A percentile compares a stretch with the other conserved stretches of the same genome.
Conservation (phyloP, 2,329 filamentous ascomycete species). For the Ophiostoma novo-ulmi region DNA sequence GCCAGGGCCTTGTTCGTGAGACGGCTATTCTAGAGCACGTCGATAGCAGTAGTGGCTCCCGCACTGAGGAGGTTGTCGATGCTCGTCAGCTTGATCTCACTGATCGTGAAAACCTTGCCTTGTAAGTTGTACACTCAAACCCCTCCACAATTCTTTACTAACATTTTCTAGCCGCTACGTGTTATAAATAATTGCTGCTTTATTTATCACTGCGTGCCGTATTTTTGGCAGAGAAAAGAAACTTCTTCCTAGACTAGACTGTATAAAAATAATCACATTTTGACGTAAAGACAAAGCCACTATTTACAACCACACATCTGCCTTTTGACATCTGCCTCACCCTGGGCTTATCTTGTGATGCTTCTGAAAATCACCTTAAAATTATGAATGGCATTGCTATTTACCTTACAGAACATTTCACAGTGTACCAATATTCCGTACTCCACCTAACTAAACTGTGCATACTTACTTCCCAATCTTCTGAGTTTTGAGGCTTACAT, state of each 20-base stretch:
- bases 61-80: constrained; percentile 19
- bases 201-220: neutral
- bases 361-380: neutral
- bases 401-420: too few species aligned
- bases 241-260: too few species aligned
- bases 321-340: neutral
- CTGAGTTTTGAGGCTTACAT: neutral
- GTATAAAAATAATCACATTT: too few species aligned
- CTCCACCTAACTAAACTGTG: neutral
- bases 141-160: neutral
- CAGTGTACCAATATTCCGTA: neutral
- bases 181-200: neutral
- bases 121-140: constrained; percentile 16
- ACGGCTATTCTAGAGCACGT: constrained; percentile 23
- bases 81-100: constrained; percentile 23
- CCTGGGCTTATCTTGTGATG: neutral
- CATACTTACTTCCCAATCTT: neutral
- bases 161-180: neutral
- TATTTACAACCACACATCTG: neutral
- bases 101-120: constrained; percentile 23
- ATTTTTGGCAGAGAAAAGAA: too few species aligned
- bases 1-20: constrained; percentile 17
- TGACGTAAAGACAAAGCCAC: too few species aligned
- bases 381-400: too few species aligned
- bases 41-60: constrained; percentile 18